Conservation (phyloP, 805 yeast genomes). For the Lachancea quebecensis region DNA sequence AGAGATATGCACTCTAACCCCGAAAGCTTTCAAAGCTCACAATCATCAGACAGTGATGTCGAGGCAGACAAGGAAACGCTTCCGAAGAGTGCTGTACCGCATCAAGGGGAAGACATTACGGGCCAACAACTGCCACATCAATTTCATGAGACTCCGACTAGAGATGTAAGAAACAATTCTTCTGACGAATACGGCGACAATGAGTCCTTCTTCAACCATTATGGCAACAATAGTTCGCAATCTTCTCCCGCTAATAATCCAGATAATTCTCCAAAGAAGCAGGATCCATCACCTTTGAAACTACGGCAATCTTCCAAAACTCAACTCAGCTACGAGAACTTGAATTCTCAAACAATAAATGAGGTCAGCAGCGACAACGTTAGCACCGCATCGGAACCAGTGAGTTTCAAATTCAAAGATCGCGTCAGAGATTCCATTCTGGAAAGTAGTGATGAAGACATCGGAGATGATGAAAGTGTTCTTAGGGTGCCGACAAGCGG, state of each 20-base stretch:
- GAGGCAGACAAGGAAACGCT: too few species aligned
- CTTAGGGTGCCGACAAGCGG: conserved; percentile 20
- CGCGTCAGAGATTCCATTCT: conserved; percentile 14
- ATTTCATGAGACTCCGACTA: too few species aligned
- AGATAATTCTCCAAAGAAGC: neutral
- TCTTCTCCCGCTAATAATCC: conserved; percentile 2
- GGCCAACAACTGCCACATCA: too few species aligned
- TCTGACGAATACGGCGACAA: conserved; percentile 5
- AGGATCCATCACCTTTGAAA: conserved; percentile 1
- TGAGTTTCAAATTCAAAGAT: conserved; percentile 10
- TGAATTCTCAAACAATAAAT: neutral
- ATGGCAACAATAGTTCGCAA: conserved; percentile 5
- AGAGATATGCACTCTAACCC: too few species aligned
- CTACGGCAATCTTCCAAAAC: conserved; percentile 8
- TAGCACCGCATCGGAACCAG: neutral
- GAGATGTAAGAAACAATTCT: neutral
- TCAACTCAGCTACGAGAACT: neutral
- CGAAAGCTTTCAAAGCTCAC: too few species aligned
- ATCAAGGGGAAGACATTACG: too few species aligned
- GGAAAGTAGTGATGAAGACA: conserved; percentile 15
- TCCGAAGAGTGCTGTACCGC: too few species aligned
- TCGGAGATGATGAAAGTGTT: conserved; percentile 12
- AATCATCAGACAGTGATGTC: too few species aligned
- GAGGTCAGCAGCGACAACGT: neutral
- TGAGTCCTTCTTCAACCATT: conserved; percentile 6